A percentile compares a stretch with the other conserved stretches of the same genome.
Evolutionary conservation across 2,329 filamentous ascomycete species (phyloP).

Genomic region (Camillea tinctor): DNA sequence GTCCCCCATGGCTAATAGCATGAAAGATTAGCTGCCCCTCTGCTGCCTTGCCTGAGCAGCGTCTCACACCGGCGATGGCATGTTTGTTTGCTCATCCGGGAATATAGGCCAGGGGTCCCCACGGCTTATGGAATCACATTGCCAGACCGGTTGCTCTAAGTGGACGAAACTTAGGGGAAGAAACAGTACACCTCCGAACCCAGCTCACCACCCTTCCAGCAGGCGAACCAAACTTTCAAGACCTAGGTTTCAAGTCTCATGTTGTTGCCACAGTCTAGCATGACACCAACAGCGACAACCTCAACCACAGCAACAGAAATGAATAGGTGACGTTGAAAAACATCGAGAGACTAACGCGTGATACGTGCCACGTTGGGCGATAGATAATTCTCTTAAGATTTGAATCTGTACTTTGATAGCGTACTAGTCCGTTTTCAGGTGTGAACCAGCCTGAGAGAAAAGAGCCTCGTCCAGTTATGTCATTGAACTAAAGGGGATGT

Average conservation of each 20-base stretch:
- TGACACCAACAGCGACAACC: not conserved
- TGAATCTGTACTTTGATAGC: not conserved
- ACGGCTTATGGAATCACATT: not conserved
- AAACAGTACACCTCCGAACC: not conserved
- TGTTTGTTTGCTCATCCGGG: not conserved
- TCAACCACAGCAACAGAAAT: not conserved
- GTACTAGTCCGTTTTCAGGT: not conserved
- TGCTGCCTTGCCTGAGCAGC: not conserved
- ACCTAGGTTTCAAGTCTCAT: not conserved
- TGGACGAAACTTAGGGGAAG: not conserved
- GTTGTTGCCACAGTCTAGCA: not conserved
- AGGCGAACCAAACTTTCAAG: not conserved
- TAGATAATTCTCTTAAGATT: not conserved
- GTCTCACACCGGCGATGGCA: not conserved
- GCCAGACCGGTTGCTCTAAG: not conserved
- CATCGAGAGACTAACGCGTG: not conserved
- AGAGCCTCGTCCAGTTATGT: not conserved
- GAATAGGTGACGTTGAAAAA: not conserved
- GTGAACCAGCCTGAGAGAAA: not conserved
- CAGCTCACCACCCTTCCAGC: not conserved
- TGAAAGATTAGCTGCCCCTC: not conserved
- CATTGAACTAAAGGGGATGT: not conserved
- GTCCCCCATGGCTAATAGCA: not conserved
- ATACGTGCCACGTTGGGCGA: not conserved
- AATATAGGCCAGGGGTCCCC: not conserved